These are phyloP conservation scores for Cutaneotrichosporon curvatum DNA, from an alignment of 1,284 basidiomycete genomes.

Conservation along the genomic window DNA sequence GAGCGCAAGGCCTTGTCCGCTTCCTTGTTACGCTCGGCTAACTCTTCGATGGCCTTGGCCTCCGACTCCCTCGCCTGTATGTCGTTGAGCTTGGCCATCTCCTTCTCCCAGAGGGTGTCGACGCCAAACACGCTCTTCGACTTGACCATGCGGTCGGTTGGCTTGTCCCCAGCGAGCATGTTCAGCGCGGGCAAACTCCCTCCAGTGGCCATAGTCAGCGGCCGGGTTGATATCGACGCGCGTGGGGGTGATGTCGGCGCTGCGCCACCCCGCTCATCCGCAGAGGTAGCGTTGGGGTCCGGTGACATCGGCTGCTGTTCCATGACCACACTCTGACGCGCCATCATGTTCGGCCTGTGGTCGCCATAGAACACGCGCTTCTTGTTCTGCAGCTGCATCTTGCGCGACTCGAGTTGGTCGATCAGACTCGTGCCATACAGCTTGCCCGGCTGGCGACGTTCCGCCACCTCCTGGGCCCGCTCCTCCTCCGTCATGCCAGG, in stretches of 20 bases:
- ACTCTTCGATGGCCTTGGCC: constrained; percentile 18
- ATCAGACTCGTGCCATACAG: constrained; percentile 43
- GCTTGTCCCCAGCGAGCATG: constrained; percentile 5
- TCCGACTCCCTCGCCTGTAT: constrained; percentile 27
- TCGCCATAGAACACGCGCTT: constrained; percentile 44
- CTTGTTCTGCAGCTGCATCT: constrained; percentile 33
- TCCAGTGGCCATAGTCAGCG: too few relatives aligned
- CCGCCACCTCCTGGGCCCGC: constrained; percentile 20
- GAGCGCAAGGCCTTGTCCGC: constrained; percentile 5
- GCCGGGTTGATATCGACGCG: background rate
- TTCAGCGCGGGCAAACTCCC: constrained; percentile 1
- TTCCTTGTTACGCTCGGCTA: constrained; percentile 4
- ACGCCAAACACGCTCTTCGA: constrained; percentile 41
- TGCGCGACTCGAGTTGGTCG: constrained; percentile 44
- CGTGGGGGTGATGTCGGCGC: background rate
- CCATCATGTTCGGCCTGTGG: constrained; percentile 44
- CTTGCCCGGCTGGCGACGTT: constrained; percentile 27
- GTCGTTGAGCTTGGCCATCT: constrained; percentile 36
- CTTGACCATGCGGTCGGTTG: constrained; percentile 19
- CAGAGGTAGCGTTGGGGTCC: constrained; percentile 3
- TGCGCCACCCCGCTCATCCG: background rate
- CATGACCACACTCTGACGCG: constrained; percentile 12
- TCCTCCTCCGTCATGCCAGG: constrained; percentile 10
- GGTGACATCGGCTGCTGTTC: constrained; percentile 6
- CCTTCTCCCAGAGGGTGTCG: constrained; percentile 43